These are phyloP conservation scores for Coccomyxa subellipsoidea DNA, from an alignment of 163 green algal species.

Conservation along the genomic window DNA sequence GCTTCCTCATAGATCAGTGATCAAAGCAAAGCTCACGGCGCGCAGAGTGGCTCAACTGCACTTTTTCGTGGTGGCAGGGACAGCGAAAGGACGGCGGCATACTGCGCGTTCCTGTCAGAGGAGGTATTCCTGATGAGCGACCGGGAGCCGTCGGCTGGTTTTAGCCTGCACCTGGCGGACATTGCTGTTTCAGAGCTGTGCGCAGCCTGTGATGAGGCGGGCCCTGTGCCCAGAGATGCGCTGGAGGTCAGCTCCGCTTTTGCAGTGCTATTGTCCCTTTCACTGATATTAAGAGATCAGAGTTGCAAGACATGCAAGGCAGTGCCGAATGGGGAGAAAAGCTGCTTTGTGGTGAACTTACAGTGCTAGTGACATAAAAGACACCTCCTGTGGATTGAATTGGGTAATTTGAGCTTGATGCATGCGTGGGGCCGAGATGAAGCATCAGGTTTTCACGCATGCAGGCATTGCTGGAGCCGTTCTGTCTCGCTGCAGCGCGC, in stretches of 20 bases:
- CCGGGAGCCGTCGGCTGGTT: conserved; percentile 40
- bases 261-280: neutral
- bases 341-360: neutral
- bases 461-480: conserved; percentile 61
- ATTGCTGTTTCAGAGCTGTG: conserved; percentile 66
- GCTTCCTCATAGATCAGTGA: neutral
- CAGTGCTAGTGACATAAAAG: neutral
- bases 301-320: neutral
- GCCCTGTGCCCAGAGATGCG: conserved; percentile 5
- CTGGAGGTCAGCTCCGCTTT: neutral
- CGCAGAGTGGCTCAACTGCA: neutral
- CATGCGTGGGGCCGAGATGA: neutral
- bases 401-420: neutral
- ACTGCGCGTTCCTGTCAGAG: conserved; percentile 34
- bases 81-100: conserved; percentile 25
- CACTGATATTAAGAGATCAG: neutral
- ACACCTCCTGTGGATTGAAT: neutral
- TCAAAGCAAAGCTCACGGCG: neutral
- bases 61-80: conserved; percentile 39
- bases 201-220: conserved; percentile 18
- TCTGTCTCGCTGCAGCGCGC: conserved; percentile 37
- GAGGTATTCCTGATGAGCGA: conserved; percentile 46
- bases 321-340: neutral
- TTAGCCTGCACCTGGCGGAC: conserved; percentile 76
- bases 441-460: conserved; percentile 5